A percentile compares a stretch with the other conserved stretches of the same genome.
Conservation (phyloP, 495 filamentous ascomycete genomes). For the Xylaria scruposa region DNA sequence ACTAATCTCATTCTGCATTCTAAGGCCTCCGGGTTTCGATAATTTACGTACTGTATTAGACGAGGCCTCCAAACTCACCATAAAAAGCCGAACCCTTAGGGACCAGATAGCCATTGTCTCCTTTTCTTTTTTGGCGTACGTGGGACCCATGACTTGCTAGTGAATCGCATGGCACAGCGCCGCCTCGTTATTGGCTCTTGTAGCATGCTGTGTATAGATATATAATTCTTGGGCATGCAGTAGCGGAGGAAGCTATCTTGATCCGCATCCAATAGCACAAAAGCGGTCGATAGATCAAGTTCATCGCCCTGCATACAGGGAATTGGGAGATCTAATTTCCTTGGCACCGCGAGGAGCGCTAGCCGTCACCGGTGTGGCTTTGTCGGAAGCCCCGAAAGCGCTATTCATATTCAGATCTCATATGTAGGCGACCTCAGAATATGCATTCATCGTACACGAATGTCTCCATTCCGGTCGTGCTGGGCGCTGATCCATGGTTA, state of each 20-base stretch:
- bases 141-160: constrained; percentile 7
- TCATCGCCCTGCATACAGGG: constrained; percentile 4
- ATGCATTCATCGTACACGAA: neutral
- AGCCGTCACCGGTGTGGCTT: neutral
- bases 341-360: constrained; percentile 1
- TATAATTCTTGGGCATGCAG: neutral
- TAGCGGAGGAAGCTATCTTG: neutral
- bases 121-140: constrained; percentile 8
- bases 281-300: neutral
- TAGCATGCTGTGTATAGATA: neutral
- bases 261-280: neutral
- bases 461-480: neutral
- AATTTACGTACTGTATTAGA: neutral
- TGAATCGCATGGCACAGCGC: constrained; percentile 5
- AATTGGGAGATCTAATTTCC: constrained; percentile 12
- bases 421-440: constrained; percentile 15
- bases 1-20: neutral
- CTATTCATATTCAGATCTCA: neutral
- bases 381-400: neutral
- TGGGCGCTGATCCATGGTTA: neutral
- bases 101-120: neutral
- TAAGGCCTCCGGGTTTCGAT: neutral
- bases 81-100: neutral
- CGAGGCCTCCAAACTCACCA: constrained; percentile 17
- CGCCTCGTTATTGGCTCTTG: constrained; percentile 2